Conservation (phyloP, 495 filamentous ascomycete genomes). For the Sporormia fimetaria region DNA sequence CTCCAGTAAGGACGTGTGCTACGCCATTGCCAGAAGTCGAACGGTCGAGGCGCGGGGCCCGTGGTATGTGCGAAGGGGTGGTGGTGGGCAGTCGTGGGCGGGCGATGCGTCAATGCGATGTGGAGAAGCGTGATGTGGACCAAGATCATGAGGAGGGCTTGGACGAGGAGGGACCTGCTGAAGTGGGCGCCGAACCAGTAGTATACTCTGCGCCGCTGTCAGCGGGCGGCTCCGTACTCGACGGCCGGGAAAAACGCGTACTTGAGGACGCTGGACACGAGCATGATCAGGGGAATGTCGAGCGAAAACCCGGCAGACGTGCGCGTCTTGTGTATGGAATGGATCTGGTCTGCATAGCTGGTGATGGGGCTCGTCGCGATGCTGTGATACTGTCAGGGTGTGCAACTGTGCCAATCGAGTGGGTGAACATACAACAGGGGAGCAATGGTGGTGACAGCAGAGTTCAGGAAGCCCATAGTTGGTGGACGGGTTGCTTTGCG, state of each 20-base stretch:
- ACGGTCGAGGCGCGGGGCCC: conserved; percentile 52
- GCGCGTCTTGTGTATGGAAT: conserved; percentile 68
- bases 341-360: conserved; percentile 84
- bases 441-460: conserved; percentile 29
- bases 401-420: neutral
- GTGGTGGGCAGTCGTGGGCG: conserved; percentile 35
- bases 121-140: conserved; percentile 78
- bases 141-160: conserved; percentile 75
- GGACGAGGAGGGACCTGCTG: conserved; percentile 65
- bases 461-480: conserved; percentile 27
- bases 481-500: no score
- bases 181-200: conserved; percentile 89
- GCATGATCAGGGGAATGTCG: conserved; percentile 96
- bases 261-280: conserved; percentile 84
- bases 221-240: neutral
- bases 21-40: conserved; percentile 91
- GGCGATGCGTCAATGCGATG: conserved; percentile 79
- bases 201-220: conserved; percentile 51
- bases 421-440: conserved; percentile 31
- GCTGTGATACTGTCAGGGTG: no score
- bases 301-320: conserved; percentile 80
- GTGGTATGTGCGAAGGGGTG: conserved; percentile 38
- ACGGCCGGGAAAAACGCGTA: conserved; percentile 34
- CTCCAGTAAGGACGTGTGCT: conserved; percentile 82
- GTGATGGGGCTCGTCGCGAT: conserved; percentile 74